A percentile compares a stretch with the other conserved stretches of the same genome.
phyloP scores from a whole-genome alignment of 2,329 filamentous ascomycete genomes.

The Scedosporium boydii region DNA sequence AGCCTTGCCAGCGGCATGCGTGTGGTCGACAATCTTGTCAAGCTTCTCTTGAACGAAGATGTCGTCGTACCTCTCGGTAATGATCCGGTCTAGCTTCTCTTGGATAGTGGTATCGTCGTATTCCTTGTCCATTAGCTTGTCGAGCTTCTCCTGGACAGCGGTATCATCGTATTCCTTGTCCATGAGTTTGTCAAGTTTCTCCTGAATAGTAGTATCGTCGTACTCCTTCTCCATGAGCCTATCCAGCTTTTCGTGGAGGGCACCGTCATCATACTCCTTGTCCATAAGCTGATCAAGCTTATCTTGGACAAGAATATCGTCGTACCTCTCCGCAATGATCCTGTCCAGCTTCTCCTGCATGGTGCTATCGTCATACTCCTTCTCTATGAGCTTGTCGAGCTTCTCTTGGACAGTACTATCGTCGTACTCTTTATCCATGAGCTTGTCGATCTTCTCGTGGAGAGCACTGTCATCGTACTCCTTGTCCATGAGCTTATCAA shows the following conservation, averaged over 20 bases:
- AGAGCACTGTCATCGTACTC: conserved; percentile 39
- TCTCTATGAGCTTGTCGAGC: too few relatives aligned
- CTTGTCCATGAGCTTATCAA: conserved; percentile 47
- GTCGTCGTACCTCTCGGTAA: conserved; percentile 50
- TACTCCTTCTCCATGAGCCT: conserved; percentile 57
- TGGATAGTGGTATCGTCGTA: conserved; percentile 11
- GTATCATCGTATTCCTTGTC: conserved; percentile 9
- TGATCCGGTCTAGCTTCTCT: conserved; percentile 19
- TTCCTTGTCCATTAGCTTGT: conserved; percentile 4
- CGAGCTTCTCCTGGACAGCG: background rate
- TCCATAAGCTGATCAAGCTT: conserved; percentile 25
- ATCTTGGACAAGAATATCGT: conserved; percentile 29
- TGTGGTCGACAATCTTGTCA: conserved; percentile 50
- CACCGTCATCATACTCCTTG: conserved; percentile 12
- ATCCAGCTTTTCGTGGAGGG: conserved; percentile 10
- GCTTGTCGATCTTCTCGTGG: conserved; percentile 35
- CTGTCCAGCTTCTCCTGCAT: conserved; percentile 18
- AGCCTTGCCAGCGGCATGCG: conserved; percentile 56
- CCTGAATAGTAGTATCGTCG: conserved; percentile 21
- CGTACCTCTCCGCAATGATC: conserved; percentile 45
- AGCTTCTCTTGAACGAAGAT: conserved; percentile 19
- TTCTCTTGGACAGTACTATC: too few relatives aligned
- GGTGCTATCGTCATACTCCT: conserved; percentile 10
- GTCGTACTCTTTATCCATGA: conserved; percentile 16
- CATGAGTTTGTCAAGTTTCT: conserved; percentile 24